Evolutionary conservation across 1,139 yeast species (phyloP), one percentile per base, ranked within the genome.

Genomic region (Yamadazyma triangularis): DNA sequence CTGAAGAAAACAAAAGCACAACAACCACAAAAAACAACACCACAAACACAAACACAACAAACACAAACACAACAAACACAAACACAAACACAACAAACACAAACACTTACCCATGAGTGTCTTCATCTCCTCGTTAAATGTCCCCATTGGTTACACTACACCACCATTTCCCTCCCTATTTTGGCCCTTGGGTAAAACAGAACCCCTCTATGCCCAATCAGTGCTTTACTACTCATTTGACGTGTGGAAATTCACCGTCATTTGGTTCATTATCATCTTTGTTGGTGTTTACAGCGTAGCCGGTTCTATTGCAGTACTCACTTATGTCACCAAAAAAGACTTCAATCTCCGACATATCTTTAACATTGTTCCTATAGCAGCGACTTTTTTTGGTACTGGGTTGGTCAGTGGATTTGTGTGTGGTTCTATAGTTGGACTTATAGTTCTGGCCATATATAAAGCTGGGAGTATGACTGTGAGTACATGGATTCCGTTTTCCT

Each of bases 401-500:
- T 70, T 78, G 1, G 40, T 73, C 1, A 87, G 81, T 42, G 95
- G 84, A 0, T 61, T 82, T 30, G 54, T 79, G 4, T 64, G 80
- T 4, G 96, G 96, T 0, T 76, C 91, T 0, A 66, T 87, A 8
- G 69, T 82, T 23, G 96, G 96, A 0, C 60, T 88, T 10, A 55
- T 77, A 15, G 35, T 63, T 11, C 60, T 62, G 45, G 85, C 88
- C 3, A 72, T 87, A 4, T 88, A 88, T 56, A 66, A 72, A 33
- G 80, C 95, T 0, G 95, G 88, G 0, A 62, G 77, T 10, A 73
- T 88, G 51, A 73, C 84, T 15, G 84, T 89, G 91, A 81, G 94
- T 18, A 84, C 96, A 0, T 89, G 97, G 97, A 77, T 88, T 8
- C 97, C 97, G 2, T 69, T 88, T 44, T 73, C 82, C 30, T 85